Evolutionary conservation across 2,329 filamentous ascomycete species (phyloP).

Genomic region (Diaporthe sp.): DNA sequence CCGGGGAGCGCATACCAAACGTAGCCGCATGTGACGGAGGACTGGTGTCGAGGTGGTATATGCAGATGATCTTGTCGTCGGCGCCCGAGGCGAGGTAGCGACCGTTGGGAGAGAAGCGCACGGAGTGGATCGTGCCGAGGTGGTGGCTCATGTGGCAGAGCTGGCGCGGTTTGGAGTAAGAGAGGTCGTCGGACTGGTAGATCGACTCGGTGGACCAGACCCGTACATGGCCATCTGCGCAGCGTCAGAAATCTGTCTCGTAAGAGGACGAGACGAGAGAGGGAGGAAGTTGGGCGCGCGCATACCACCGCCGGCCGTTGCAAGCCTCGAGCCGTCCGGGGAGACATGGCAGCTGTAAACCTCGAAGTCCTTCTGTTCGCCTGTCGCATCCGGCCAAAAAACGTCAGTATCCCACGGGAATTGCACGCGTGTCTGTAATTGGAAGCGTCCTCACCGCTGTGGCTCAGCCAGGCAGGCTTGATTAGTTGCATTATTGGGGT

Average conservation of each 20-base stretch:
- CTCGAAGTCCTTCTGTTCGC: conserved; percentile 98
- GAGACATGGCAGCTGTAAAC: conserved; percentile 99
- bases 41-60: conserved; percentile 90
- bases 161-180: conserved; percentile 85
- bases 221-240: conserved; percentile 87
- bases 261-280: background rate
- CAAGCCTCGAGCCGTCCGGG: conserved; percentile 90
- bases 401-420: conserved; percentile 41
- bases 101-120: conserved; percentile 95
- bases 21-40: conserved; percentile 81
- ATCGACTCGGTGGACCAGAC: conserved; percentile 98
- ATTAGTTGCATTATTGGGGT: conserved; percentile 79
- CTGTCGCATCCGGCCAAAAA: conserved; percentile 55
- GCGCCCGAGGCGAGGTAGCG: conserved; percentile 96
- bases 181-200: conserved; percentile 79
- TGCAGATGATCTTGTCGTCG: conserved; percentile 98
- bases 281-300: background rate
- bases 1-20: conserved; percentile 72
- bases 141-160: conserved; percentile 99
- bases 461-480: conserved; percentile 95
- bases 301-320: conserved; percentile 92
- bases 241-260: background rate
- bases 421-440: background rate
- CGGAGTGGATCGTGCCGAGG: conserved; percentile 95
- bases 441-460: conserved; percentile 78